Evolutionary conservation across 345 rosid species (phyloP).

Genomic region (Crucihimalaya himalaica): DNA sequence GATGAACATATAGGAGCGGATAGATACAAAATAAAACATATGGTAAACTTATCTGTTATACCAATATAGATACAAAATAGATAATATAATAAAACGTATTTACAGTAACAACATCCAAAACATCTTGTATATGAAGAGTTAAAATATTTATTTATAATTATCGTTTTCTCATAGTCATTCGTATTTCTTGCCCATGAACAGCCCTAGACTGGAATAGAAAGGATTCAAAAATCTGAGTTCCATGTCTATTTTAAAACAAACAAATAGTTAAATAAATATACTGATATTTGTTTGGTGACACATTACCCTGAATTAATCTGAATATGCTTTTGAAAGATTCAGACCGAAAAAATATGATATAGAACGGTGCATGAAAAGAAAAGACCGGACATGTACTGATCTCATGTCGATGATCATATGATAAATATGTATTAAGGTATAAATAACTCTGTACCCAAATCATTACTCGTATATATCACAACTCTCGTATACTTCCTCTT

Average conservation of each 20-base stretch:
- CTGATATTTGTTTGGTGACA: not conserved
- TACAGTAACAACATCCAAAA: not conserved
- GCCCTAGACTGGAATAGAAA: not conserved
- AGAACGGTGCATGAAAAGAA: slow-evolving; percentile 10
- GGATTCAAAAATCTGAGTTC: not conserved
- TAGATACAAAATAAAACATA: not conserved
- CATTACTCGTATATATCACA: slow-evolving; percentile 10
- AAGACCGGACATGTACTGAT: slow-evolving; percentile 13
- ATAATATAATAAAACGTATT: not conserved
- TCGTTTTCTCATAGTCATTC: slow-evolving; percentile 16
- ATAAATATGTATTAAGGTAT: slow-evolving; percentile 15
- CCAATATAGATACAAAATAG: not conserved
- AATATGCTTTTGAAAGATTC: not conserved
- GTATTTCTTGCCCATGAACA: not conserved
- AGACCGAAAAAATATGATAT: slow-evolving; percentile 4
- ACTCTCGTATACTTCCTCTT: slow-evolving; percentile 20
- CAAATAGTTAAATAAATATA: not conserved
- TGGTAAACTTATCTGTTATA: not conserved
- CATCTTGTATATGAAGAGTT: not conserved
- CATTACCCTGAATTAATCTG: not conserved
- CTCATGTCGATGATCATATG: slow-evolving; percentile 19
- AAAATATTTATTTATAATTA: not conserved
- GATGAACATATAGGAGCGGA: not conserved
- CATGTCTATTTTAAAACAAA: not conserved
- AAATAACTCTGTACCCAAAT: slow-evolving; percentile 22